Base-by-base conservation (phyloP, 768 basidiomycete species). In the Collybia sp. region DNA sequence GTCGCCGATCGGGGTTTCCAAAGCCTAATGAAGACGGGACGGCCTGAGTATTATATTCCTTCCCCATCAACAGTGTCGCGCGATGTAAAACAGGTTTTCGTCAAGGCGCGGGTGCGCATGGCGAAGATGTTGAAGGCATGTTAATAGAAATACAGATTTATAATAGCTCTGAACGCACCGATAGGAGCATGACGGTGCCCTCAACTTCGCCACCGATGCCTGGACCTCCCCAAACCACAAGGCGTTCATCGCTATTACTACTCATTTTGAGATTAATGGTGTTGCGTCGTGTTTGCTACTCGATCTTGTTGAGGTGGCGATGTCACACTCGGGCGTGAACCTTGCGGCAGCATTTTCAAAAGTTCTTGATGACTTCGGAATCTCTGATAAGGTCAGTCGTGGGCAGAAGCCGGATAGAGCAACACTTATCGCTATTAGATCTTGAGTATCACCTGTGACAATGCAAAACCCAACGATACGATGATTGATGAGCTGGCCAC, bases 401-500 rank as follows among this genome's bases (percentile, higher is more conserved):
- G 33, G 6, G 20, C 36, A 10, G 15, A 11, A 25, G 30, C 30
- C 18, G 35, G 13, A n/a, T 37, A 37, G 35, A n/a, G 8, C 37
- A 31, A 20, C 11, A 17, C 43, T 37, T 2, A 43, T 44, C 40
- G 17, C 34, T 20, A 42, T 5, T 15, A 53, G 58, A 43, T 63
- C 12, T 46, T 65, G 12, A 50, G 57, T 13, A 44, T 69, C 12
- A 64, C 56, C 10, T 54, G 50, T 30, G 63, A 68, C 43, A 68
- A 68, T 46, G 61, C 63, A 5, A 45, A 51, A 0, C 36, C 43
- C 10, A 68, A 70, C 38, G 57, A 65, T 44, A 46, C 18, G 0
- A 67, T 71, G 65, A 51, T 60, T 1, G 39, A 43, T 1, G 20
- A 51, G n/a, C 60, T 68, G 12, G 45, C 12, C 1, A 15, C 49